Conservation (phyloP, 306 rosid species). For the Trifolium dubium region DNA sequence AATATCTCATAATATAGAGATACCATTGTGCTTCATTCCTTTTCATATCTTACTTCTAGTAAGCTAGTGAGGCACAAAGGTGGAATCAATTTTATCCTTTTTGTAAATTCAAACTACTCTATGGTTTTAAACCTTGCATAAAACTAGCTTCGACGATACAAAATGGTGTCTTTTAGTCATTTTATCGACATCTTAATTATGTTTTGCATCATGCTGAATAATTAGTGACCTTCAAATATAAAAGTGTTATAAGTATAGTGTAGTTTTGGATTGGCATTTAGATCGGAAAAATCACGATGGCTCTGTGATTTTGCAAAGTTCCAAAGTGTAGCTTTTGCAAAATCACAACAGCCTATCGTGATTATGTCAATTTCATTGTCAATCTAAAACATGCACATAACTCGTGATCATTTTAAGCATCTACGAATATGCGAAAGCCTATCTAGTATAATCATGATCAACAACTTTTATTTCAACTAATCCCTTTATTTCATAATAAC, state of each 20-base stretch:
- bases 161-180: slow-evolving; percentile 24
- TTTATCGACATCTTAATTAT: slow-evolving; percentile 37
- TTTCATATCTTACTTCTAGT: slow-evolving; percentile 36
- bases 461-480: background rate
- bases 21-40: slow-evolving; percentile 41
- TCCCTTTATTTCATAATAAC: background rate
- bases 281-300: too few species aligned
- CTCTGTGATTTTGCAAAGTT: too few species aligned
- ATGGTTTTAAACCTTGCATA: slow-evolving; percentile 45
- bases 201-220: slow-evolving; percentile 33
- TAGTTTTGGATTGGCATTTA: too few species aligned
- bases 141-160: slow-evolving; percentile 40
- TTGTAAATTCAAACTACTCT: slow-evolving; percentile 59
- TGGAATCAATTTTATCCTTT: slow-evolving; percentile 47
- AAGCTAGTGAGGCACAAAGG: slow-evolving; percentile 48
- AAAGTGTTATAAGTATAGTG: background rate
- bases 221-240: slow-evolving; percentile 7
- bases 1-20: slow-evolving; percentile 38
- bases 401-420: background rate
- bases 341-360: too few species aligned
- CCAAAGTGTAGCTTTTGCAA: too few species aligned
- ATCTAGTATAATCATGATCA: background rate
- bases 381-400: too few species aligned
- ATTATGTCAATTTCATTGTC: too few species aligned
- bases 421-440: background rate